phyloP scores from a whole-genome alignment of 345 rosid genomes.

The Orychophragmus violaceus region DNA sequence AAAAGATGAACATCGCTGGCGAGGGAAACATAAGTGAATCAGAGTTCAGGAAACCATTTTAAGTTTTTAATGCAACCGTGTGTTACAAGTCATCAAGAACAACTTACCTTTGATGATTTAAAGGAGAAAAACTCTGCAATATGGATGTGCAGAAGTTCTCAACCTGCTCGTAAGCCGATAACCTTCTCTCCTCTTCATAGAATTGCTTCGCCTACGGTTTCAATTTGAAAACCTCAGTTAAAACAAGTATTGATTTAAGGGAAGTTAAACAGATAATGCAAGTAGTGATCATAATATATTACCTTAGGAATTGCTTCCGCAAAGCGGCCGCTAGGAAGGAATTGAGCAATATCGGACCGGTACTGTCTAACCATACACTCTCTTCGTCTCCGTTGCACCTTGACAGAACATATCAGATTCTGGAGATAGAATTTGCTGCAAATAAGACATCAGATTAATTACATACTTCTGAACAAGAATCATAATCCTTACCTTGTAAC shows the following conservation, averaged over 20 bases:
- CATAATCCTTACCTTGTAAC: not conserved
- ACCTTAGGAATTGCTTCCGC: constrained; percentile 33
- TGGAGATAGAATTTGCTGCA: constrained; percentile 28
- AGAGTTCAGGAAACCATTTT: not conserved
- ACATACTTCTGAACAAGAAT: not conserved
- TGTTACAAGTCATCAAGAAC: not conserved
- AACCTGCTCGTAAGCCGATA: constrained; percentile 35
- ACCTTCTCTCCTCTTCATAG: constrained; percentile 28
- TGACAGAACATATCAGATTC: constrained; percentile 22
- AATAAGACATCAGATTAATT: not conserved
- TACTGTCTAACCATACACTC: constrained; percentile 32
- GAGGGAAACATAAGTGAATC: not conserved
- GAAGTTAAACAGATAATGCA: not conserved
- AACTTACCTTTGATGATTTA: not conserved
- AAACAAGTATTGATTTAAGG: not conserved
- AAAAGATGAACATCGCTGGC: constrained; percentile 19
- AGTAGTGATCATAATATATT: not conserved
- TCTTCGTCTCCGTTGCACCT: constrained; percentile 24
- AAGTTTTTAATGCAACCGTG: not conserved
- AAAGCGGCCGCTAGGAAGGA: constrained; percentile 12
- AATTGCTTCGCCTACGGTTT: constrained; percentile 26
- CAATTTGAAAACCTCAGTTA: not conserved
- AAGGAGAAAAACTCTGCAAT: not conserved
- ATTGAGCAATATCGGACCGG: constrained; percentile 26
- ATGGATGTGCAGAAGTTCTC: constrained; percentile 27